Evolutionary conservation across 2,329 filamentous ascomycete genomes (phyloP).

Genomic region (Stachybotrys elegans): DNA sequence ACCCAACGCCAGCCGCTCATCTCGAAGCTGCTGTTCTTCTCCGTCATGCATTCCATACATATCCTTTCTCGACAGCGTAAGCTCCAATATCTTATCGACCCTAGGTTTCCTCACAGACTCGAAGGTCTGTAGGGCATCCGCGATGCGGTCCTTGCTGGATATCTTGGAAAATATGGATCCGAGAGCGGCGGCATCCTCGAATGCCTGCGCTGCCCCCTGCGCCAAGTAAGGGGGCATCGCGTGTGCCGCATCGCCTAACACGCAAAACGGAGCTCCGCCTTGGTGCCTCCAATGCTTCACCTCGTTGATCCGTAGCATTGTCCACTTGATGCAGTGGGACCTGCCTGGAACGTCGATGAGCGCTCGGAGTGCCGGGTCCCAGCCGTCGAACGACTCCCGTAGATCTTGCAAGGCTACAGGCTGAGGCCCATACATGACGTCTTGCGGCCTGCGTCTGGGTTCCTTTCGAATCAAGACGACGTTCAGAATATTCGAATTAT

Average conservation of each 20-base stretch:
- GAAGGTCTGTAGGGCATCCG: not conserved
- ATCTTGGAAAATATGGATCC: not conserved
- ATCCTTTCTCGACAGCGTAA: not conserved
- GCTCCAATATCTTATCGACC: not conserved
- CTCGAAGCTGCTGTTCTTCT: not conserved
- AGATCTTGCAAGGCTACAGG: not conserved
- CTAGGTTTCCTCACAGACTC: not conserved
- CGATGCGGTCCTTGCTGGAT: not conserved
- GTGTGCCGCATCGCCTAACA: not conserved
- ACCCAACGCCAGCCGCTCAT: not conserved
- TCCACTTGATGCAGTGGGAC: not conserved
- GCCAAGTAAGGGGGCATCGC: not conserved
- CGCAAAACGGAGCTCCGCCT: not conserved
- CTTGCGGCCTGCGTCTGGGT: not conserved
- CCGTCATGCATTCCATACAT: not conserved
- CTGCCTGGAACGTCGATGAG: not conserved
- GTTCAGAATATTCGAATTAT: not conserved
- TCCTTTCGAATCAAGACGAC: not conserved
- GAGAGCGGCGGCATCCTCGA: not conserved
- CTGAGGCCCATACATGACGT: not conserved
- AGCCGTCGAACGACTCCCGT: not conserved
- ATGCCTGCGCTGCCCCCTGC: not conserved
- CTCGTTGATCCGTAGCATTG: not conserved
- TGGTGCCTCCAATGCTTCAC: not conserved
- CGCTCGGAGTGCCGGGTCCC: not conserved